Base-by-base conservation (phyloP, 1,284 basidiomycete genomes). In the Sanghuangporus baumii region DNA sequence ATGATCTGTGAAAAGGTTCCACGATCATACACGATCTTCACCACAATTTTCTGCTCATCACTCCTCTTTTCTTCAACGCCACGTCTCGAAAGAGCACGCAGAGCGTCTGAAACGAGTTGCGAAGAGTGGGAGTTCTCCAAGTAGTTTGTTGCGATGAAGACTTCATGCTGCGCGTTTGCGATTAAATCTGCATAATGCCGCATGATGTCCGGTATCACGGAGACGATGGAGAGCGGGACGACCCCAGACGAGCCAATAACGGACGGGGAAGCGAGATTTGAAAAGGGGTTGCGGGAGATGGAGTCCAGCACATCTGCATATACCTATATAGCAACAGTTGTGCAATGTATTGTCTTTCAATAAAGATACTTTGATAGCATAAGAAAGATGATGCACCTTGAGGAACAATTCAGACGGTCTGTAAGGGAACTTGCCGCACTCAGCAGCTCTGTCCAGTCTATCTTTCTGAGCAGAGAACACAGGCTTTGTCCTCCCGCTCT, bases 21-120 rank as follows among this genome's bases (percentile, higher is more conserved):
- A 66, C 87, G 79, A 69, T 89, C 87, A 72, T 88, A 89, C 69
- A 88, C 82, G 69, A 89, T 71, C 68, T 84, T 83, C 61, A 83
- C 75, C 54, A 88, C 76, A n/a, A 86, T 78, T 66, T 79, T 82
- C 12, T 73, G 55, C 57, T 70, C 73, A 0, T 78, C 76, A 2
- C 78, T 75, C 46, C 38, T 26, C 20, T 38, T 20, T 41, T 76
- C 74, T 67, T 80, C 78, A 6, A 78, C 74, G 6, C 77, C 70
- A 11, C 81, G 72, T 43, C 73, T 76, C 12, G 83, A 84, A 12
- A 89, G 75, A 63, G 86, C 82, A 18, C 75, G 75, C 8, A 89
- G 73, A 0, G 83, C 82, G 37, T 80, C 74, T 7, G 80, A 76
- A 60, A 89, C 77, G 34, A 78, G 81, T 26, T 72, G 77, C 31